Base-by-base conservation (phyloP, 2,329 filamentous ascomycete genomes). In the Hypoxylon sp. region DNA sequence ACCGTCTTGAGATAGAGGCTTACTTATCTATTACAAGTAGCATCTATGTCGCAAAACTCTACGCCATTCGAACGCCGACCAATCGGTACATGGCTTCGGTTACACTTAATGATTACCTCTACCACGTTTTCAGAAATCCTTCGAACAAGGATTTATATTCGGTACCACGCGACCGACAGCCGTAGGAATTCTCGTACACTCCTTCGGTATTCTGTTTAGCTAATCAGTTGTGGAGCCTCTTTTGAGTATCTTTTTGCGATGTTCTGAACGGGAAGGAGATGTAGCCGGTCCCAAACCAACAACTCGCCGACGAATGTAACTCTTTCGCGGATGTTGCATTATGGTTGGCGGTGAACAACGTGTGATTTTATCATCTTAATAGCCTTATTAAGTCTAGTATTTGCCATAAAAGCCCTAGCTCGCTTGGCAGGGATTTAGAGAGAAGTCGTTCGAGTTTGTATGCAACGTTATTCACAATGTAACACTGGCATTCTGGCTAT, bases 221-320 rank as follows among this genome's bases (percentile, higher is more conserved):
- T 19, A 21, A 42, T 37, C 19, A 21, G 10, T 21, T 48, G 47
- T 39, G 32, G 48, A 58, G 52, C 46, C n/a, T 53, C 24, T 17
- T 47, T 47, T 5, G 8, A 44, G 32, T 29, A 50, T 35, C 21
- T 24, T 31, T 48, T 31, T 44, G 32, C 35, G 42, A 42, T 59
- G 32, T n/a, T 32, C 51, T 15, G 24, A 65, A 60, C 53, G 32
- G 56, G 62, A 65, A 48, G 56, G 59, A 56, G 50, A 59, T 2
- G 2, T 42, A 59, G 24, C 21, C 21, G n/a, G 35, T 17, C 21
- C 47, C 57, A 53, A 53, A 29, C 50, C 10, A 7, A 8, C 17
- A 55, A 55, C 8, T 50, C 13, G 24, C 35, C 32, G 29, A 52
- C 13, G 7, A 19, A 15, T 32, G 50, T 57, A 51, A 60, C 48